phyloP scores from a whole-genome alignment of 139 green algal genomes.

The Tetraselmis striata region DNA sequence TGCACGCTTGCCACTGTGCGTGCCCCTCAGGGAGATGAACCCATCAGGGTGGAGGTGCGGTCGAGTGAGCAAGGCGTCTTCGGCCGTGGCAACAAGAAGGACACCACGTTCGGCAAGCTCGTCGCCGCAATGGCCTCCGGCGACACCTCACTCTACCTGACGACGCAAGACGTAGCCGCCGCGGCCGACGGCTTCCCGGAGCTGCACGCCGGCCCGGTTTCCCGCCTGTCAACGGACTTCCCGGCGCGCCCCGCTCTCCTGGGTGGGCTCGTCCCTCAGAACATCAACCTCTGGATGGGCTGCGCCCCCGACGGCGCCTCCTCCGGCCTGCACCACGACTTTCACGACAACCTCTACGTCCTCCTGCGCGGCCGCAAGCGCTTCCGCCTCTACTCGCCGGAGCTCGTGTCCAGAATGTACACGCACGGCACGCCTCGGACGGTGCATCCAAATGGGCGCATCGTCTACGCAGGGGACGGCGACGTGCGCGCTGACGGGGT shows the following conservation, averaged over 20 bases:
- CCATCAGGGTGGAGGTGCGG: slow-evolving; percentile 2
- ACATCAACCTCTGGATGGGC: slow-evolving; percentile 51
- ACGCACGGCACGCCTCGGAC: slow-evolving; percentile 38
- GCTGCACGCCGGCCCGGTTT: slow-evolving; percentile 45
- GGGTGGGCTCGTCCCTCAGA: slow-evolving; percentile 61
- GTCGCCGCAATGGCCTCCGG: neutral
- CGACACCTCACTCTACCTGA: slow-evolving; percentile 1
- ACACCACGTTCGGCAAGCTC: slow-evolving; percentile 4
- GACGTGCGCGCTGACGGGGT: slow-evolving; percentile 48
- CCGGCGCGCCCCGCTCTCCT: slow-evolving; percentile 44
- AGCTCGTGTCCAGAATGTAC: slow-evolving; percentile 53
- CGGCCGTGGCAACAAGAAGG: slow-evolving; percentile 2
- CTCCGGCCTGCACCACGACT: slow-evolving; percentile 82
- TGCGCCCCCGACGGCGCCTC: slow-evolving; percentile 33
- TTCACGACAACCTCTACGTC: slow-evolving; percentile 87
- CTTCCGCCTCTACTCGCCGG: slow-evolving; percentile 71
- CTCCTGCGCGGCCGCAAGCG: slow-evolving; percentile 73
- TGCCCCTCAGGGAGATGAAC: neutral
- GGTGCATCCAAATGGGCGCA: slow-evolving; percentile 72
- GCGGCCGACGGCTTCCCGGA: slow-evolving; percentile 50
- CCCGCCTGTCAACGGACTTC: slow-evolving; percentile 41
- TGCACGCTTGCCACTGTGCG: too few relatives aligned
- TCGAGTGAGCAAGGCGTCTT: neutral
- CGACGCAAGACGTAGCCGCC: slow-evolving; percentile 23
- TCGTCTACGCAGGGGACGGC: slow-evolving; percentile 69